Evolutionary conservation across 140 eudicot genomes (phyloP), one percentile per base, ranked within the genome.

Genomic region (Cichorium intybus): DNA sequence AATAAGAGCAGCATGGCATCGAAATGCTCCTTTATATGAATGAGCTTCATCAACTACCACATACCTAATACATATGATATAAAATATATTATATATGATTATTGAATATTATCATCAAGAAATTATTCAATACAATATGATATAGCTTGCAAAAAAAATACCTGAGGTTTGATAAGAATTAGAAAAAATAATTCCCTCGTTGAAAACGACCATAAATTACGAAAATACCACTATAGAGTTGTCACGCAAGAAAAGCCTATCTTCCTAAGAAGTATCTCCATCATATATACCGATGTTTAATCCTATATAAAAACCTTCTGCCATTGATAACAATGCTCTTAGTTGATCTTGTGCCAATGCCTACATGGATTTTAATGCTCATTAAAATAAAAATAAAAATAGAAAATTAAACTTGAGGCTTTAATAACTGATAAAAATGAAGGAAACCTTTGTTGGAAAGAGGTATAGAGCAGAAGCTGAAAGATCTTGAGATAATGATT

Each of bases 321-420:
- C 64, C 79, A 93, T 58, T 50, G 85, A 67, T 64, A 64, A 66
- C 77, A 87, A 70, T 52, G 87, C 80, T 75, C 98, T 74, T 64
- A 92, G 73, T 60, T 92, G 98, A 82, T 92, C 96, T 80, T 92
- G 96, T 69, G 98, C 98, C 74, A 92, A 81, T 37, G 98, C 98
- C 98, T 92, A 92, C 81, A 77, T 56, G 76, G 33, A 66, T 34
- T 21, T 17, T 67, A 29, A 51, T 21, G 23, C 31, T 14, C 1
- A 52, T 39, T 51, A 59, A 47, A 65, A 20, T 0, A 29, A 26
- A 41, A 56, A 34, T 20, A 43, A 65, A 47, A 27, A 20, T 50
- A 59, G 31, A 71, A 37, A 56, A 62, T 18, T 52, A 31, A 55
- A 56, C n/a, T n/a, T 31, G 53, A 64, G 56, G 60, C 33, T 51